Conservation (phyloP, 2,329 filamentous ascomycete genomes). For the Paecilomyces fulvus region DNA sequence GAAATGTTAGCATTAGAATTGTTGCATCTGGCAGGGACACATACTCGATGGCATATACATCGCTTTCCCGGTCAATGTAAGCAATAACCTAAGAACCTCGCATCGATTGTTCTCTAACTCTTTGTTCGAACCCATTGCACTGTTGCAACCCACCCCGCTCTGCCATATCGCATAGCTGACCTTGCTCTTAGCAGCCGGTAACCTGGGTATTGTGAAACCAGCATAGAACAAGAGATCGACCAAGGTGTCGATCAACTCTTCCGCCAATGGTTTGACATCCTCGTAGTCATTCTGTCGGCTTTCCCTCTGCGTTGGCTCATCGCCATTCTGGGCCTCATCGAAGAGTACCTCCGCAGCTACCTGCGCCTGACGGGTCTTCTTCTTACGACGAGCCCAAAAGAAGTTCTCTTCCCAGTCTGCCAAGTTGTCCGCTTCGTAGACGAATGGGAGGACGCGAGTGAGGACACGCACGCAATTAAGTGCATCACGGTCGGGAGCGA, state of each 20-base stretch:
- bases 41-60: conserved; percentile 79
- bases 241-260: conserved; percentile 85
- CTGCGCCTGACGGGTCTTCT: conserved; percentile 58
- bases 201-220: conserved; percentile 73
- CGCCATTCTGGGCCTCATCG: conserved; percentile 58
- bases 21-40: conserved; percentile 11
- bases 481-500: conserved; percentile 76
- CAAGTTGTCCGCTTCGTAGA: conserved; percentile 83
- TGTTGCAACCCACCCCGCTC: conserved; percentile 92
- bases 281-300: conserved; percentile 58
- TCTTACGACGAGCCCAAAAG: conserved; percentile 75
- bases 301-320: conserved; percentile 40
- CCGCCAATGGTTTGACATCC: conserved; percentile 76
- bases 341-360: conserved; percentile 72
- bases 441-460: conserved; percentile 77
- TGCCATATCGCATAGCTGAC: conserved; percentile 96
- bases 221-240: conserved; percentile 86
- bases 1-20: conserved; percentile 7
- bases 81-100: conserved; percentile 76
- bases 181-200: conserved; percentile 63
- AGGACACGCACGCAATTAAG: conserved; percentile 91
- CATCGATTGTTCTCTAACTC: conserved; percentile 89
- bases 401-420: conserved; percentile 83
- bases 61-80: conserved; percentile 80
- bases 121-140: conserved; percentile 75